Evolutionary conservation across 192 early-diverging fungal genomes (phyloP).

Genomic region (Chytriomyces sp.): DNA sequence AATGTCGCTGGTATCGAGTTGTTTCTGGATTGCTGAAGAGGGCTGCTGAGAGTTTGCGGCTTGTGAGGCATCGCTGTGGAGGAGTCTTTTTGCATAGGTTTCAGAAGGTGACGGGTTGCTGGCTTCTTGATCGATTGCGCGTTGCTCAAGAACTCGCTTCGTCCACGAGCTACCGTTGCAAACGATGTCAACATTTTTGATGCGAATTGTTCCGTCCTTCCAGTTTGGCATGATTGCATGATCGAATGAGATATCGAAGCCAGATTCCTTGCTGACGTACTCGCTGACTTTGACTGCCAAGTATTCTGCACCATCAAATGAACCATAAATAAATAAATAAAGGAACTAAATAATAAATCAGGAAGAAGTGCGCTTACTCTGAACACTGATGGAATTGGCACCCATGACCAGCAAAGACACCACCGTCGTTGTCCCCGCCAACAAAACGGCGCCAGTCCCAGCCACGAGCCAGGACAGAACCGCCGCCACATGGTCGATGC

Average conservation of each 20-base stretch:
- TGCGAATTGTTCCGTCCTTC: conserved; percentile 83
- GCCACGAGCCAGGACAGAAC: conserved; percentile 87
- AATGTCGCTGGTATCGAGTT: conserved; percentile 41
- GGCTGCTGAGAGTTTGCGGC: conserved; percentile 21
- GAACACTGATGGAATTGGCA: conserved; percentile 83
- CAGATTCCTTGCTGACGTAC: conserved; percentile 80
- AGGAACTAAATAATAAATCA: background rate
- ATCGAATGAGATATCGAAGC: conserved; percentile 84
- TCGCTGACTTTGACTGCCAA: conserved; percentile 77
- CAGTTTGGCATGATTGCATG: conserved; percentile 91
- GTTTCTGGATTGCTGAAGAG: conserved; percentile 18
- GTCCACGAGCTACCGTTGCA: conserved; percentile 55
- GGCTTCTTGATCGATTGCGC: background rate
- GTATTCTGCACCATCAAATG: conserved; percentile 69
- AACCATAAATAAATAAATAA: background rate
- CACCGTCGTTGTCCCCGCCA: conserved; percentile 89
- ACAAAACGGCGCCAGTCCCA: conserved; percentile 81
- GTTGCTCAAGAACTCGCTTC: conserved; percentile 18
- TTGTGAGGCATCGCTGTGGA: too few relatives aligned
- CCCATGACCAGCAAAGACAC: conserved; percentile 78
- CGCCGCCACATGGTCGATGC: conserved; percentile 85
- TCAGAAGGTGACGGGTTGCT: background rate
- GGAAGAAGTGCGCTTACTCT: conserved; percentile 53
- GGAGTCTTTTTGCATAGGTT: background rate
- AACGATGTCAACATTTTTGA: conserved; percentile 77